Percentiles rank a stretch among this genome's conserved stretches.
Conservation (phyloP, 805 yeast genomes). For the Alloascoidea hylecoeti region DNA sequence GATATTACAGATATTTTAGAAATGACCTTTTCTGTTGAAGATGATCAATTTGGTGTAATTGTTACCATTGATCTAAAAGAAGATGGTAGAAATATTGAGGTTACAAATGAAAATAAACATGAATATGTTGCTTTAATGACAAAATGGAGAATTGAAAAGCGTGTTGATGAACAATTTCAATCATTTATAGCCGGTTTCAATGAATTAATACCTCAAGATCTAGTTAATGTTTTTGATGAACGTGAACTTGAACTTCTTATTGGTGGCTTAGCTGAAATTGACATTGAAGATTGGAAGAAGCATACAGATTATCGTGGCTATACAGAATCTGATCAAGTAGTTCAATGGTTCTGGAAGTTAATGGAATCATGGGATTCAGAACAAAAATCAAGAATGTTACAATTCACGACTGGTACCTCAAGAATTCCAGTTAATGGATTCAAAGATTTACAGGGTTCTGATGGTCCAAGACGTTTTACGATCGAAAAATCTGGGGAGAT, state of each 20-base stretch:
- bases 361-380: slow-evolving; percentile 91
- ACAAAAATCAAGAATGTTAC: slow-evolving; percentile 88
- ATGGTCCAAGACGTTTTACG: slow-evolving; percentile 98
- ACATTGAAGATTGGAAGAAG: slow-evolving; percentile 97
- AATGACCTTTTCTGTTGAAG: slow-evolving; percentile 73
- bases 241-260: slow-evolving; percentile 91
- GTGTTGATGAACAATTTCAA: slow-evolving; percentile 91
- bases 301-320: slow-evolving; percentile 98
- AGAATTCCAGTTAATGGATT: slow-evolving; percentile 98
- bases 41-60: slow-evolving; percentile 90
- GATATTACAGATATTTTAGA: slow-evolving; percentile 83
- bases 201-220: slow-evolving; percentile 92
- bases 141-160: slow-evolving; percentile 88
- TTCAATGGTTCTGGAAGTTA: slow-evolving; percentile 98
- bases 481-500: slow-evolving; percentile 96
- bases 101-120: slow-evolving; percentile 85
- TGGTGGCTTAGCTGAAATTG: slow-evolving; percentile 97
- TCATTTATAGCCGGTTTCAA: slow-evolving; percentile 96
- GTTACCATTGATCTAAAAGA: slow-evolving; percentile 84
- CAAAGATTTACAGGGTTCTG: slow-evolving; percentile 96
- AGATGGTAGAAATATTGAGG: slow-evolving; percentile 79
- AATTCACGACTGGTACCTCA: slow-evolving; percentile 97
- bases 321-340: slow-evolving; percentile 89
- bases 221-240: slow-evolving; percentile 94
- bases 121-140: slow-evolving; percentile 92